Base-by-base conservation (phyloP, 2,329 filamentous ascomycete species). In the Lithohypha guttulata region DNA sequence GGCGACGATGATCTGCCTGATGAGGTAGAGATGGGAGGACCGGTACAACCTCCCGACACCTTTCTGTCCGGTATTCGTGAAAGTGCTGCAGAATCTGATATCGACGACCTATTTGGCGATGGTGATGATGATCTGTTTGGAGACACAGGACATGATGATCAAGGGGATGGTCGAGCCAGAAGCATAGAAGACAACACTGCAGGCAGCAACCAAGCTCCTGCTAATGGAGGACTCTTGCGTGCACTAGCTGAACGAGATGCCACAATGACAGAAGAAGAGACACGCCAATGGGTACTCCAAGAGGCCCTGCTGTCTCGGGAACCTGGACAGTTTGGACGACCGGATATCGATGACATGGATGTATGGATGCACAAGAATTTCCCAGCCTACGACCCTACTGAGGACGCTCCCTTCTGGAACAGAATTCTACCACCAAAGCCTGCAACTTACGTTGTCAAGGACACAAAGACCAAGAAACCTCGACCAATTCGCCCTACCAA, bases 1-100 rank as follows among this genome's bases (percentile, higher is more conserved):
- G 81, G 81, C 49, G 89, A 96, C 57, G 86, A 93, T 55, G 87
- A 95, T 47, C 70, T 94, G 6, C 81, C 85, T 8, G 84, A 91
- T 5, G 84, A 91, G 26, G 67, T 69, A 49, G 61, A 64, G 42
- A 47, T 50, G 7, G 45, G 40, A 29, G 46, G 51, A 21, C 37
- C 38, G 9, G 40, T 39, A 27, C 40, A 18, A 34, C 51, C 26
- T 29, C 33, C 13, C 17, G 42, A 11, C 39, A 41, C 45, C 22
- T 18, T 48, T 21, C 44, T 52, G 32, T n/a, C 46, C 39, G 34
- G 50, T 10, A 46, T 64, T 62, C 4, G 71, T 72, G 51, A 69
- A 69, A 56, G 68, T 66, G 53, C 63, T 78, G 13, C 79, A 68
- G 57, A 79, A 70, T 3, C 56, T 26, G 60, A 59, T 23, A 78